Evolutionary conservation across 441 rosid genomes (phyloP).

Genomic region (Erysimum pusillum): DNA sequence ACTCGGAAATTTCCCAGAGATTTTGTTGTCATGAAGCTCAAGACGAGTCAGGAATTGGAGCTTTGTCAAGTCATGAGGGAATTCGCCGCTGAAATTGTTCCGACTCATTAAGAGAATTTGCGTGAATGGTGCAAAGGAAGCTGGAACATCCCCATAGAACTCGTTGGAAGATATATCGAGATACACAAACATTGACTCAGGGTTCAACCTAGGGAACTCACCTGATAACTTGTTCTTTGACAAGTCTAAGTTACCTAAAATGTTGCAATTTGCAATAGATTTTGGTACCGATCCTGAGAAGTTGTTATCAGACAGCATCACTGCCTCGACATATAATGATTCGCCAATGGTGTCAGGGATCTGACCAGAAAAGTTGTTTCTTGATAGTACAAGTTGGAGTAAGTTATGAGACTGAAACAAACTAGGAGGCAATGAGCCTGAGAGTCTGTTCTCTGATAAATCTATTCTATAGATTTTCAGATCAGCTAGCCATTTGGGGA

Average conservation of each 20-base stretch:
- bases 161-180: no score
- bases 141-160: no score
- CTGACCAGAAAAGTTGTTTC: conserved; percentile 46
- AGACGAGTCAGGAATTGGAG: no score
- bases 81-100: no score
- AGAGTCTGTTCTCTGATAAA: conserved; percentile 47
- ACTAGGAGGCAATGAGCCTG: conserved; percentile 49
- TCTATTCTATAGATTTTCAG: background rate
- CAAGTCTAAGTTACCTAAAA: conserved; percentile 28
- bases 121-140: no score
- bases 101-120: no score
- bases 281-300: conserved; percentile 50
- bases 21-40: no score
- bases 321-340: background rate
- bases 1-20: no score
- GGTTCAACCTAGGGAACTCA: conserved; percentile 47
- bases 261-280: conserved; percentile 40
- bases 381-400: conserved; percentile 24
- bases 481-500: conserved; percentile 48
- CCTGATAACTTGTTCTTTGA: conserved; percentile 52
- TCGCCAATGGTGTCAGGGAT: conserved; percentile 48
- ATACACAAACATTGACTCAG: no score
- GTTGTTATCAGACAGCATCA: conserved; percentile 49
- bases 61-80: no score
- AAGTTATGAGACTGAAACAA: conserved; percentile 44